phyloP scores from a whole-genome alignment of 75 land plant genomes.

The Cunninghamia lanceolata region DNA sequence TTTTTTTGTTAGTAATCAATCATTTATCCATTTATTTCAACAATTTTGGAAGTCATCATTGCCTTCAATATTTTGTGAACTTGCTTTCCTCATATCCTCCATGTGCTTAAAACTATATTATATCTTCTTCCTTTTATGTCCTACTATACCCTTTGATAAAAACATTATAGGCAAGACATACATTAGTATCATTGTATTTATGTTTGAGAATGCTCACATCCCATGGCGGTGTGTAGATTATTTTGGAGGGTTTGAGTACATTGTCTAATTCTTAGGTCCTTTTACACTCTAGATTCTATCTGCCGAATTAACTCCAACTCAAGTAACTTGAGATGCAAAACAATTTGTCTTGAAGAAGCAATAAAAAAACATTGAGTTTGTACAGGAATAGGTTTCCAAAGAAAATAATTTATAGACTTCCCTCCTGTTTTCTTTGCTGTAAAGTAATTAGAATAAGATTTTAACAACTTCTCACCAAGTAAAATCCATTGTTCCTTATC shows the following conservation, averaged over 20 bases:
- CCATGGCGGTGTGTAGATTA: neutral
- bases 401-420: neutral
- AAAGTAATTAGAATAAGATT: no score
- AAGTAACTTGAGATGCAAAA: neutral
- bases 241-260: neutral
- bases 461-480: no score
- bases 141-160: neutral
- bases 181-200: neutral
- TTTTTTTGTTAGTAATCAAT: neutral
- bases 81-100: neutral
- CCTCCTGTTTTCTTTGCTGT: no score
- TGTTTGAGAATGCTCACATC: neutral
- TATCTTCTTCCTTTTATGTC: neutral
- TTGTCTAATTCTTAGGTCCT: neutral
- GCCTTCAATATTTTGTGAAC: neutral
- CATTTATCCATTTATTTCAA: neutral
- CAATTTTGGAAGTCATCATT: neutral
- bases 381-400: neutral
- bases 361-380: neutral
- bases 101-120: neutral
- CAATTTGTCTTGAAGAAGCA: neutral
- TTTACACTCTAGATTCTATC: neutral
- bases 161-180: neutral
- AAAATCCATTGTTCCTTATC: no score
- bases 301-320: neutral